Base-by-base conservation (phyloP, 106 monocot species). In the Chionographis japonica region DNA sequence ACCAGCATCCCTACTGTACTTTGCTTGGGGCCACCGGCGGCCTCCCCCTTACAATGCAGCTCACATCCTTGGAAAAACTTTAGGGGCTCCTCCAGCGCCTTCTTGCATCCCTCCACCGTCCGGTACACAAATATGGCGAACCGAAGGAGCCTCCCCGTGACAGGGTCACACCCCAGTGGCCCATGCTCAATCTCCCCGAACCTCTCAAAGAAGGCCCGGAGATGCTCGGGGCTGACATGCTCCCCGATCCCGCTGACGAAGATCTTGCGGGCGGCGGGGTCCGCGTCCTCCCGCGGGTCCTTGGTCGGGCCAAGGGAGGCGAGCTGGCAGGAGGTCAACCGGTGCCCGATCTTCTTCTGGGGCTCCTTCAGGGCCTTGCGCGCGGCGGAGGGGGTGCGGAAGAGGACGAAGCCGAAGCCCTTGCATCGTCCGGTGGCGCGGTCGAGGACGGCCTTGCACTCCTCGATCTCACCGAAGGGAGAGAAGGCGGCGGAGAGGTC, bases 401-500 rank as follows among this genome's bases (percentile, higher is more conserved):
- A 86, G 55, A 83, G 79, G 38, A 86, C 68, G 52, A 86, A 86
- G 16, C 86, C 86, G 49, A 73, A 86, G 41, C 86, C 86, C 73
- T 86, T 86, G 46, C 69, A 76, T 2, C 74, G 62, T 11, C 86
- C 86, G 15, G 82, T 69, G 56, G 56, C 35, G 41, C 61, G 65
- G 65, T 79, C 79, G 37, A 43, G 18, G 54, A 86, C 78, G 54
- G 72, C 82, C 40, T 51, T 56, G 68, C 68, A 82, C 9, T 69
- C 64, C 27, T 74, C 80, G 37, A 80, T 58, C 52, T 69, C 56
- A 52, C 80, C 80, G 50, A 49, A 80, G 37, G 42, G 57, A 15
- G 42, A 4, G 65, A 80, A 80, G 52, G 53, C 74, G 2, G 62
- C 50, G 11, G 39, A 7, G 19, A 80, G 69, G 59, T 40, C 8